Base-by-base conservation (phyloP, 2,329 filamentous ascomycete genomes). In the Aphanoascus verrucosus region DNA sequence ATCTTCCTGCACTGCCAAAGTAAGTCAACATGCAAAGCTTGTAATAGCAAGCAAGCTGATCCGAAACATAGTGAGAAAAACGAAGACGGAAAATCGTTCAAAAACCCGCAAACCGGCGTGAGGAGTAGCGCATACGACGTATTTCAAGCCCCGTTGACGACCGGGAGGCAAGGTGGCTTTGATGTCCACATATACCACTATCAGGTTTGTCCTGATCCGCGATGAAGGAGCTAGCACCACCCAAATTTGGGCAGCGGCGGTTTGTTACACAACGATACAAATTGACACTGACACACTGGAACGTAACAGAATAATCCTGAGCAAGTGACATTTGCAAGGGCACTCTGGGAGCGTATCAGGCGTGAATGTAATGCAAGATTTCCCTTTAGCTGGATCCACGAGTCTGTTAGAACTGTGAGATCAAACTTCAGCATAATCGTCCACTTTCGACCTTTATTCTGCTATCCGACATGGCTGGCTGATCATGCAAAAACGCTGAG, bases 131-230 rank as follows among this genome's bases (percentile, higher is more conserved):
- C 86, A 12, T 94, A 94, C 63, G 75, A 80, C 14, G 69, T 72
- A 35, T 95, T 95, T 61, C 69, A 77, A 0, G 74, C 78, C 2
- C 86, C 88, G 0, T 72, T 94, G 32, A 74, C 81, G 43, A 86
- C 84, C 55, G 81, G 77, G 2, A 67, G 64, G 1, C 76, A 81
- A 5, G 86, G 86, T 37, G 89, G 83, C 9, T 95, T 95, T 59
- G 89, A 95, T 65, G 70, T 94, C 14, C 89, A 95, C 68, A 83
- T 95, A 61, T 95, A 95, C 70, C 87, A 88, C 68, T 80, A 83
- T 58, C 80, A 83, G 59, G 71, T 73, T 55, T 52, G 57, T 54
- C 45, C 48, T 31, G 54, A 55, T 9, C 35, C 56, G 49, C 53
- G 51, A 51, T n/a, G n/a, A 54, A 23, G 23, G 50, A 44, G 48